Percentiles rank a stretch among this genome's conserved stretches.
Conservation (phyloP, 371 early-diverging fungal genomes). For the Paramicrosporidium saccamoebae region DNA sequence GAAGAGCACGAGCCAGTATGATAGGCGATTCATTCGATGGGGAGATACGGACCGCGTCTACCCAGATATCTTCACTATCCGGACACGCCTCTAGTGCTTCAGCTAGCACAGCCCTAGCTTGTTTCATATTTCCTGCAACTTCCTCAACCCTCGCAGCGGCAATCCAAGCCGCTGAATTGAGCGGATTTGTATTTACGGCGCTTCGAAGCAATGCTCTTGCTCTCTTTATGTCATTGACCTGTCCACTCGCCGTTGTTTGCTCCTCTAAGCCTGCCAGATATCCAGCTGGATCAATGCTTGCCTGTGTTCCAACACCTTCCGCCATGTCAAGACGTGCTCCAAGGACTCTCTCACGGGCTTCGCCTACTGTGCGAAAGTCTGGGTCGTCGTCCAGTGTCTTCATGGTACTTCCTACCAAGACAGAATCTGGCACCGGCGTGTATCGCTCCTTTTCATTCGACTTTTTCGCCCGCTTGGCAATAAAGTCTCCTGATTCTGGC, state of each 20-base stretch:
- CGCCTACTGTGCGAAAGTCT: conserved; percentile 54
- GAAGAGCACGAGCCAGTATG: conserved; percentile 59
- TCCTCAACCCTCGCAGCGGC: conserved; percentile 87
- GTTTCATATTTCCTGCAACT: conserved; percentile 37
- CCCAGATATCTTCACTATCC: conserved; percentile 73
- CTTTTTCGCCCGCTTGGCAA: conserved; percentile 31
- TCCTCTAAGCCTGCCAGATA: conserved; percentile 59
- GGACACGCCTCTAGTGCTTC: conserved; percentile 80
- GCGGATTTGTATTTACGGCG: conserved; percentile 65
- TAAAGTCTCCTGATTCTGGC: conserved; percentile 70
- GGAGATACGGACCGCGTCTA: conserved; percentile 71
- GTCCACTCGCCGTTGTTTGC: conserved; percentile 49
- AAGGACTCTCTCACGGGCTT: conserved; percentile 63
- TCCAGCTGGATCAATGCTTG: conserved; percentile 63
- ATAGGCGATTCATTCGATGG: conserved; percentile 40
- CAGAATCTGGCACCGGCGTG: conserved; percentile 51
- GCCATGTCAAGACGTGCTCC: conserved; percentile 38
- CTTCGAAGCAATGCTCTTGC: conserved; percentile 56
- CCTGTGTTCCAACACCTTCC: conserved; percentile 27
- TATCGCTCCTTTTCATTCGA: conserved; percentile 19
- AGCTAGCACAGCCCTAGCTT: conserved; percentile 49
- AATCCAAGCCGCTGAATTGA: conserved; percentile 87
- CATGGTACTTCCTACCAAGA: conserved; percentile 13
- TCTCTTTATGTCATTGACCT: conserved; percentile 72
- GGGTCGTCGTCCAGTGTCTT: conserved; percentile 7